Conservation (phyloP, 768 basidiomycete species). For the Cyathus striatus region DNA sequence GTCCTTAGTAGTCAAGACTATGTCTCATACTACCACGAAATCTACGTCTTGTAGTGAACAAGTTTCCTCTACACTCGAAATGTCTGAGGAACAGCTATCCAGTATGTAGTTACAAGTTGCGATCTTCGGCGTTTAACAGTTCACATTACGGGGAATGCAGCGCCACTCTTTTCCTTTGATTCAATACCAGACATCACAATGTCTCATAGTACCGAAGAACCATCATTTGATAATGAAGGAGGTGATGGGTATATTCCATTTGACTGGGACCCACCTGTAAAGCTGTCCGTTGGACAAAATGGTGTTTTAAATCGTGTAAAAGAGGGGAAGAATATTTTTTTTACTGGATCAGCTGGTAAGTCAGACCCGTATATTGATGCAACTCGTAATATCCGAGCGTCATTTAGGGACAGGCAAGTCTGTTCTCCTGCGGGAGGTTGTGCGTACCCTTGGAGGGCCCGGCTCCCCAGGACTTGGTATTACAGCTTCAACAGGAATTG, state of each 20-base stretch:
- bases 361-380: neutral
- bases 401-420: constrained; percentile 80
- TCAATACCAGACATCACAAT: too few species aligned
- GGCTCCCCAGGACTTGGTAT: constrained; percentile 46
- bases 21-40: too few species aligned
- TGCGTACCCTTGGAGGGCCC: constrained; percentile 34
- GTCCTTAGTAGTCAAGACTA: too few species aligned
- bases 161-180: too few species aligned
- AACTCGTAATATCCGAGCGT: neutral
- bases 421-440: constrained; percentile 73
- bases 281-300: constrained; percentile 49
- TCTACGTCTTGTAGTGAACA: too few species aligned
- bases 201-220: too few species aligned
- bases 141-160: too few species aligned
- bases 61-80: too few species aligned
- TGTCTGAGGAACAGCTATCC: too few species aligned
- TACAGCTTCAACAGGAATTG: constrained; percentile 78
- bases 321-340: constrained; percentile 66
- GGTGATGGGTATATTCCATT: neutral
- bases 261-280: constrained; percentile 9
- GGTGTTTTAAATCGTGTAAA: constrained; percentile 48
- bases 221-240: too few species aligned
- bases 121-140: too few species aligned
- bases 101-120: too few species aligned
- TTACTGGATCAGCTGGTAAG: constrained; percentile 80